These are phyloP conservation scores for Discostella stelligera DNA, from an alignment of 352 stramenopile genomes.

Conservation along the genomic window DNA sequence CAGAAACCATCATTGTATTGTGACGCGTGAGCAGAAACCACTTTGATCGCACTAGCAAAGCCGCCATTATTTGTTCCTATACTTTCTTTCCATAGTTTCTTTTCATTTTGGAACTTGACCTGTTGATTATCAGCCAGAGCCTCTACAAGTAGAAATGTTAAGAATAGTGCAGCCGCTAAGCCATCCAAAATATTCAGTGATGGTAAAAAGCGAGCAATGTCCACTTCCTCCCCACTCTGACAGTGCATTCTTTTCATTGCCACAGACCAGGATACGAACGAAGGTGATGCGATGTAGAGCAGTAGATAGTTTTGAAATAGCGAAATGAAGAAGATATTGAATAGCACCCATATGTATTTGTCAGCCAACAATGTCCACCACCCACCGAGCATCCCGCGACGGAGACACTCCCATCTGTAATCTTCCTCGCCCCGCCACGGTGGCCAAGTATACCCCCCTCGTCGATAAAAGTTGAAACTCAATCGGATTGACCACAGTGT, in stretches of 20 bases:
- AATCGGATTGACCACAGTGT: conserved; percentile 88
- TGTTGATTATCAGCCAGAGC: conserved; percentile 90
- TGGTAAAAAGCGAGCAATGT: neutral
- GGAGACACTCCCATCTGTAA: conserved; percentile 89
- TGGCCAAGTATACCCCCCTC: conserved; percentile 88
- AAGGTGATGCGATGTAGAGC: conserved; percentile 83
- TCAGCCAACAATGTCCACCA: conserved; percentile 59
- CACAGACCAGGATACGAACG: conserved; percentile 73
- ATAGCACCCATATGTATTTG: conserved; percentile 85
- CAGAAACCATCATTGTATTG: conserved; percentile 66
- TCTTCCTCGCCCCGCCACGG: conserved; percentile 86
- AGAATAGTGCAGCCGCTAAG: conserved; percentile 79
- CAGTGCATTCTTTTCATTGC: conserved; percentile 34
- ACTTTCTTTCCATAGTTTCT: conserved; percentile 66
- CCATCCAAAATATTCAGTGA: conserved; percentile 82
- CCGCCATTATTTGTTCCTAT: conserved; percentile 10
- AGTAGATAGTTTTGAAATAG: conserved; percentile 88
- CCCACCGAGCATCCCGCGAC: conserved; percentile 33
- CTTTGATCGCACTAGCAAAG: conserved; percentile 17
- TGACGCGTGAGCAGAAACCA: neutral
- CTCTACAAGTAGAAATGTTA: conserved; percentile 84
- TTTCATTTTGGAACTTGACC: conserved; percentile 88
- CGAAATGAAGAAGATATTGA: conserved; percentile 90
- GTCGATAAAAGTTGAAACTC: conserved; percentile 90
- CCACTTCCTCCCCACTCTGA: neutral